Evolutionary conservation across 2,329 filamentous ascomycete genomes (phyloP), one percentile per base, ranked within the genome.

Genomic region (Falciphora oryzae): DNA sequence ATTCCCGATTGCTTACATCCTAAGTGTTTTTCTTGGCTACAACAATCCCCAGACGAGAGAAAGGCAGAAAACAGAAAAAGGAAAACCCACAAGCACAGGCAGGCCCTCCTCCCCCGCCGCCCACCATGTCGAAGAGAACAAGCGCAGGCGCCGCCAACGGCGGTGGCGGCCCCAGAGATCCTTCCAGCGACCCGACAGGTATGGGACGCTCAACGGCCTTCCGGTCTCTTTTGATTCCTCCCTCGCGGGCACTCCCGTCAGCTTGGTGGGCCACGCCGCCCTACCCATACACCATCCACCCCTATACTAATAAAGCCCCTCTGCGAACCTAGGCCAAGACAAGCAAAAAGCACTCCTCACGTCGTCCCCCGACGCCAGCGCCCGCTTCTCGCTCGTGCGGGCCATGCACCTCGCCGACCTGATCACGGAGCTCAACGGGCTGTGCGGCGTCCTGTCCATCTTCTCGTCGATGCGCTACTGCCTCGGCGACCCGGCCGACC

Each of bases 381-480:
- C 44, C 14, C 91, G 93, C 79, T 93, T 93, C 77, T 87, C 85
- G 57, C 81, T 89, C 67, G 78, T 89, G 59, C 81, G 83, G 66
- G 86, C 86, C 64, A 84, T 95, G 75, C 88, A 97, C 76, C 82
- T 96, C 73, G 88, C 93, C 68, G 86, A 96, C 78, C 81, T 93
- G 71, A 92, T 97, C 78, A 93, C 92, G 35, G 86, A 94, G 77
- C 77, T 94, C 76, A 91, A 96, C 75, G 85, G 91, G 69, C 90
- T 93, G 77, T 95, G 92, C 78, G 92, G 92, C 69, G 87, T 97
- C 76, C 94, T 97, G 89, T 97, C 94, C 74, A 86, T 99, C 74
- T 93, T 98, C 79, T 93, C 93, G 59, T 97, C 93, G 29, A 86
- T 99, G 79, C 91, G 93, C 70, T 98, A 98, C 83, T 95, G 91